phyloP scores from a whole-genome alignment of 176 grass and related monocot genomes.

The Bolboschoenus planiculmis region DNA sequence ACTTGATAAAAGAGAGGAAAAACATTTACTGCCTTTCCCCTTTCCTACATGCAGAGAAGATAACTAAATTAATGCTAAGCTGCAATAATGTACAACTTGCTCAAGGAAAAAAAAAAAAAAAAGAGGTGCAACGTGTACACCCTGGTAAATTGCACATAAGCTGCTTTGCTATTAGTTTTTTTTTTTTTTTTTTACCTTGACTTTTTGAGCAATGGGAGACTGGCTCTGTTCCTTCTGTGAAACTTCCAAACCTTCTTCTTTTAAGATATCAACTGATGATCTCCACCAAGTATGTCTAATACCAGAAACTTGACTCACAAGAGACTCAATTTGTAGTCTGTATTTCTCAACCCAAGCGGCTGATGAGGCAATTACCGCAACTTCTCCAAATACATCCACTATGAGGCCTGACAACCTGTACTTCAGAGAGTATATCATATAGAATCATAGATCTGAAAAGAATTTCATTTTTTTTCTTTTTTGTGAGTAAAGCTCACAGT shows the following conservation, averaged over 20 bases:
- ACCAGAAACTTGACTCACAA: constrained; percentile 52
- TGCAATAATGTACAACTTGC: not conserved
- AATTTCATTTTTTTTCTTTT: not conserved
- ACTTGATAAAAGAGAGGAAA: not conserved
- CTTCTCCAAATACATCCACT: constrained; percentile 82
- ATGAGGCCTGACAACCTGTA: constrained; percentile 94
- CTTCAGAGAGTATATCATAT: constrained; percentile 7
- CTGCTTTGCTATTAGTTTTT: not conserved
- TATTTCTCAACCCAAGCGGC: constrained; percentile 99
- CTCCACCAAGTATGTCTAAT: constrained; percentile 91
- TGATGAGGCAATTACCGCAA: constrained; percentile 86
- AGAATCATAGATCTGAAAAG: not conserved
- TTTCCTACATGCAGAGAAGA: not conserved
- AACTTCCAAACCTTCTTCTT: constrained; percentile 89
- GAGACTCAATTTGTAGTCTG: constrained; percentile 75
- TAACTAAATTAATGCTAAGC: not conserved
- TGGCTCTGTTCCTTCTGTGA: constrained; percentile 34
- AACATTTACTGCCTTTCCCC: not conserved
- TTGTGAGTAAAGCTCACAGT: not conserved
- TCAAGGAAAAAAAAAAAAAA: not conserved
- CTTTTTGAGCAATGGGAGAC: constrained; percentile 38
- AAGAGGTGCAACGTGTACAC: not conserved
- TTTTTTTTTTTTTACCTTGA: constrained; percentile 61
- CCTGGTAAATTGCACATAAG: not conserved
- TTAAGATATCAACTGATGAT: constrained; percentile 75